Base-by-base conservation (phyloP, 176 grass and related monocot genomes). In the Lolium rigidum region DNA sequence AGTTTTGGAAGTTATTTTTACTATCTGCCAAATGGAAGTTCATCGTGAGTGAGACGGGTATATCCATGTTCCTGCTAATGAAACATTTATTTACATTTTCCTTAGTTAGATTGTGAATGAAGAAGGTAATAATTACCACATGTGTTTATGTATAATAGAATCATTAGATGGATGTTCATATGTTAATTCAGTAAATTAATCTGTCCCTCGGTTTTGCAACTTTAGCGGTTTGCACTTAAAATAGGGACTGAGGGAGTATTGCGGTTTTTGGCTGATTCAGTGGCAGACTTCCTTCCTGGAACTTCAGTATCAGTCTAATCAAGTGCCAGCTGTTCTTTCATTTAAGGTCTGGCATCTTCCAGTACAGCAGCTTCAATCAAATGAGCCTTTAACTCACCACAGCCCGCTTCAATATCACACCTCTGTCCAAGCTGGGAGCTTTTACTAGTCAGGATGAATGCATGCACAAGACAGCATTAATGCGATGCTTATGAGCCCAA, bases 321-420 rank as follows among this genome's bases (percentile, higher is more conserved):
- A 81, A 88, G 60, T 77, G 70, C 38, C 47, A 60, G 77, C 85
- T 85, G 89, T 76, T 91, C 69, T 87, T 60, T 63, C 81, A 91
- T 91, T 88, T 76, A 91, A 84, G 85, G 54, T 81, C 80, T 91
- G 89, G 76, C 89, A 81, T 87, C 81, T 91, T 91, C 16, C 61
- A 41, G 89, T 91, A 91, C 81, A 85, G 77, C 81, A 77, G 49
- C 77, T 84, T 70, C 81, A 81, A 81, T 88, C 69, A 91, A 84
- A 87, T 54, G 84, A 44, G 69, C 69, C 81, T 87, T 84, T 83
- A 84, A 87, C 69, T 52, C 80, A 69, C 66, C 81, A 70, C 85
- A 87, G 81, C 61, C 56, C 26, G 69, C 8, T 84, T 84, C 76
- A 81, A 65, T 80, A 41, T 84, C 79, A 91, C 76, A 81, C 48